Base-by-base conservation (phyloP, 345 rosid species). In the Carallia brachiata region DNA sequence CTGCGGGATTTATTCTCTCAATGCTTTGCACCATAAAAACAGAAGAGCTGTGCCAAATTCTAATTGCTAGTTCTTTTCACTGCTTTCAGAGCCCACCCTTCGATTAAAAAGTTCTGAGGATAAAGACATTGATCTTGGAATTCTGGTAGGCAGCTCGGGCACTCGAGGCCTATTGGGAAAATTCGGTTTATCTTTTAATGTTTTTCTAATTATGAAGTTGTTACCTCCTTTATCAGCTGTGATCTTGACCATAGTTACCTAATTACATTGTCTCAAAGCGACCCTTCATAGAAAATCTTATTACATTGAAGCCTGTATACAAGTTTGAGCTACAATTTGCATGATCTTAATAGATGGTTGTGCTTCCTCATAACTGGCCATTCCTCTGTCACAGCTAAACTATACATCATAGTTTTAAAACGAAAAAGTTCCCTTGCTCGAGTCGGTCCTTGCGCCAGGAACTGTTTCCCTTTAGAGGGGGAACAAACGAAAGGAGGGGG, bases 81-180 rank as follows among this genome's bases (percentile, higher is more conserved):
- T 80, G 67, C 37, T 74, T 66, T 5, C 92, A 95, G 99, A 75
- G 80, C 74, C 74, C 94, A 95, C 66, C 88, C 97, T 30, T 92
- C 92, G 82, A 95, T 95, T 64, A 90, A 88, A 66, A 95, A 90
- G 79, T 95, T 90, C 4, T 23, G 93, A 91, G 80, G 96, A 82
- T 79, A 86, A 90, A 82, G 97, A 88, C 70, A 83, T 95, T 18
- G 85, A 90, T 71, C 92, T 95, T 32, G 92, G 77, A 60, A 92
- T 85, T 81, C 85, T 95, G 52, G 96, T 92, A 36, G 82, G 89
- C 50, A 82, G 85, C 78, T 78, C 92, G 83, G 97, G 90, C 56
- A 40, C 52, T 40, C 54, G 12, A 54, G 58, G 28, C 12, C 13
- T 54, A 18, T 9, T 54, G 58, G 58, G 10, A 0, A 54, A 57